Evolutionary conservation across 2,329 filamentous ascomycete genomes (phyloP).

Genomic region (Botrytis galanthina): DNA sequence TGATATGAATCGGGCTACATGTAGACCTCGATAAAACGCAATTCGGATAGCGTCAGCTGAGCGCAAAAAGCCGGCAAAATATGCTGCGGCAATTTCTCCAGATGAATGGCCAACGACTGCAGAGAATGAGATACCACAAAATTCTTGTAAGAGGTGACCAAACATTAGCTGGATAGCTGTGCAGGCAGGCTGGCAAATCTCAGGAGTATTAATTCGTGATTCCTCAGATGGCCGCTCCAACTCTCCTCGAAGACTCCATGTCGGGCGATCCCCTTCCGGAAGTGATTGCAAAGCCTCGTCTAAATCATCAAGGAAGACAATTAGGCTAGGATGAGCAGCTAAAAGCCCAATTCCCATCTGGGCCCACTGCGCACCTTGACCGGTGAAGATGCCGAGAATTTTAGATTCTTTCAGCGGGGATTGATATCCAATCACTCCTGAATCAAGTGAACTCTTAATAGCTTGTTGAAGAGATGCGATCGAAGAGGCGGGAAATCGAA

Average conservation of each 20-base stretch:
- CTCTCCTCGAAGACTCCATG: background rate
- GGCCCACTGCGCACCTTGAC: constrained; percentile 30
- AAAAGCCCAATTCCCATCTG: constrained; percentile 21
- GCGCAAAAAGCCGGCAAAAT: background rate
- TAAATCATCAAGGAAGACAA: background rate
- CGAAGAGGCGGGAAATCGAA: background rate
- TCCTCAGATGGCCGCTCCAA: background rate
- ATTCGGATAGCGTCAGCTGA: background rate
- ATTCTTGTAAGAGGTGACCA: background rate
- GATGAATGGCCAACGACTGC: background rate
- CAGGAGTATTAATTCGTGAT: background rate
- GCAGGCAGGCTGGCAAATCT: background rate
- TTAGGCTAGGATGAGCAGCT: background rate
- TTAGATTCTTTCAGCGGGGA: background rate
- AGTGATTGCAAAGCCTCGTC: background rate
- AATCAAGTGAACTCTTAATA: background rate
- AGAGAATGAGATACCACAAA: background rate
- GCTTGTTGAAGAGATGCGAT: background rate
- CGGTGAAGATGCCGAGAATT: constrained; percentile 26
- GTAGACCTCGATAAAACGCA: constrained; percentile 26
- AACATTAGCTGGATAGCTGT: background rate
- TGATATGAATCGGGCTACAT: constrained; percentile 7
- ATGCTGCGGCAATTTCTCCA: background rate
- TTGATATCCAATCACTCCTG: background rate
- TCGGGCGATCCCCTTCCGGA: background rate